Evolutionary conservation across 2,329 filamentous ascomycete species (phyloP).

Genomic region (Aspergillus jensenii): DNA sequence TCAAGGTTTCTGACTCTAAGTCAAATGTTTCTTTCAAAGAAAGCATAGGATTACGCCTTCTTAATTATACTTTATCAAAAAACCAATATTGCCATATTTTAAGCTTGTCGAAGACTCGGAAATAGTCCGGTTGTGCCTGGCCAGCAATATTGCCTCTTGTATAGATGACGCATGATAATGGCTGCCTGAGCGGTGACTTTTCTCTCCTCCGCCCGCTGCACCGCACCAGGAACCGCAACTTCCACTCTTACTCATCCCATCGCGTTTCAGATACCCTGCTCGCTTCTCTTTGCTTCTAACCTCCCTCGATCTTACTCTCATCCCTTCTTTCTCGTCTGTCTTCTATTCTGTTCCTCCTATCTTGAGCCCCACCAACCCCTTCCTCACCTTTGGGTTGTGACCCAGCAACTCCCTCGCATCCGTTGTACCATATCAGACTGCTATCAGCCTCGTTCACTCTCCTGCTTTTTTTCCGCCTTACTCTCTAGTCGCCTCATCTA

Average conservation of each 20-base stretch:
- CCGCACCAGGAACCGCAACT: constrained; percentile 12
- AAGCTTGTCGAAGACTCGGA: neutral
- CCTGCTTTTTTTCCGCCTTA: neutral
- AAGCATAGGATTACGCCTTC: neutral
- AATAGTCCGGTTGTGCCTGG: neutral
- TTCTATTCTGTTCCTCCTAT: neutral
- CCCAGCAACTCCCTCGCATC: neutral
- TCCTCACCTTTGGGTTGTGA: neutral
- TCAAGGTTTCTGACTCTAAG: no score
- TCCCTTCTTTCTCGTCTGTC: neutral
- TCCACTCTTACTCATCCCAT: constrained; percentile 1
- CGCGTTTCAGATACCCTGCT: constrained; percentile 5
- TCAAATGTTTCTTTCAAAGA: neutral
- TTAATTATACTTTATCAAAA: neutral
- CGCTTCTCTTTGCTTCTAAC: neutral
- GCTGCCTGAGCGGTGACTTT: constrained; percentile 8
- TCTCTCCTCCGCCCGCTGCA: constrained; percentile 13
- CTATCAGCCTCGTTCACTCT: neutral
- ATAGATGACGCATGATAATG: constrained; percentile 18
- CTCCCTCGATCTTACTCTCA: neutral
- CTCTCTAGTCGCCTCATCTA: neutral
- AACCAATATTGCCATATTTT: neutral
- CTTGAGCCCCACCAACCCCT: neutral
- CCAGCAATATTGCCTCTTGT: constrained; percentile 30
- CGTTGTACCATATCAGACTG: constrained; percentile 8